phyloP scores from a whole-genome alignment of 495 filamentous ascomycete genomes.

The Parathielavia hyrcaniae region DNA sequence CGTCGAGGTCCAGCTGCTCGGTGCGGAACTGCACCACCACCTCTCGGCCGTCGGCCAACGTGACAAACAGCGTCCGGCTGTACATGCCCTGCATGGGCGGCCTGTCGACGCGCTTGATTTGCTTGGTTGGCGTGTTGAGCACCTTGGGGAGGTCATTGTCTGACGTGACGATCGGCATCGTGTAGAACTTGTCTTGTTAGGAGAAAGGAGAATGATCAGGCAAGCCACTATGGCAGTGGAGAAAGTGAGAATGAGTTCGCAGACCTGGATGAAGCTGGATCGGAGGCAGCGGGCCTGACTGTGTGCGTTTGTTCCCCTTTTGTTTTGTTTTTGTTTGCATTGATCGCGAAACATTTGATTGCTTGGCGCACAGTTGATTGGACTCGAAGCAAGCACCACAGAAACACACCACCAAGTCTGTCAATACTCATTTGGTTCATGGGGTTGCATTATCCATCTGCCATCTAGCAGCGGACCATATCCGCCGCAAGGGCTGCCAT shows the following conservation, averaged over 20 bases:
- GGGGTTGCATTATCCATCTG: conserved; percentile 29
- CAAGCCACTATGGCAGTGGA: too few relatives aligned
- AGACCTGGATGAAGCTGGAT: too few relatives aligned
- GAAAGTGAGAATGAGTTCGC: too few relatives aligned
- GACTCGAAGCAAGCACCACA: neutral
- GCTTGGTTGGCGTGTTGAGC: conserved; percentile 13
- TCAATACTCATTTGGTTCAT: conserved; percentile 25
- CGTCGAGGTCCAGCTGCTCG: conserved; percentile 13
- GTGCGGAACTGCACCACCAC: conserved; percentile 13
- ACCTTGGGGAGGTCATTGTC: conserved; percentile 15
- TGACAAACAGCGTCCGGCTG: conserved; percentile 15
- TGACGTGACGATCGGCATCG: neutral
- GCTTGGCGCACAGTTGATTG: neutral
- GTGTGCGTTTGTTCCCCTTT: too few relatives aligned
- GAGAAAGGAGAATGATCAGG: too few relatives aligned
- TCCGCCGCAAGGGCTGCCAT: conserved; percentile 16
- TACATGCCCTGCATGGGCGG: conserved; percentile 13
- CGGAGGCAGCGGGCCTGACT: too few relatives aligned
- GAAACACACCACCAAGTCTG: neutral
- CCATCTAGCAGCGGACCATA: conserved; percentile 20
- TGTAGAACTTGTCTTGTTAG: neutral
- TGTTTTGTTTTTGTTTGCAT: too few relatives aligned
- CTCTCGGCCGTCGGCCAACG: conserved; percentile 6
- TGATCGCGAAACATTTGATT: too few relatives aligned
- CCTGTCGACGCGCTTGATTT: conserved; percentile 12